These are phyloP conservation scores for Vitis riparia DNA, from an alignment of 164 flowering plant species.

Conservation along the genomic window DNA sequence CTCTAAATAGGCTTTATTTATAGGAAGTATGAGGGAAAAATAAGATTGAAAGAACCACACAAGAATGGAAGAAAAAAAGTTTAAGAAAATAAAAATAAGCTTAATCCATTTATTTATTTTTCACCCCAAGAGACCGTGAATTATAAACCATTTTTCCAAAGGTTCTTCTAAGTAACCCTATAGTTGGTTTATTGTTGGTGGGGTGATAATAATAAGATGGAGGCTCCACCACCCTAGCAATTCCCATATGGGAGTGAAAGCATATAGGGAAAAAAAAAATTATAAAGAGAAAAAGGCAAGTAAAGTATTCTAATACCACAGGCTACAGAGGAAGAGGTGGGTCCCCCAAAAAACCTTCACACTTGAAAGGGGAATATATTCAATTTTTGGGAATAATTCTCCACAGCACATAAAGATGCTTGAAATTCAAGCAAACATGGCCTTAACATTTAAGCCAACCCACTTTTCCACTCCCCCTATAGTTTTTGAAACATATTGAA, in stretches of 20 bases:
- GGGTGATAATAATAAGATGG: too few relatives aligned
- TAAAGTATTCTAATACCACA: constrained; percentile 15
- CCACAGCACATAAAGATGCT: constrained; percentile 49
- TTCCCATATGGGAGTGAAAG: neutral
- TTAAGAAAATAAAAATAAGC: too few relatives aligned
- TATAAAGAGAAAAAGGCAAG: constrained; percentile 14
- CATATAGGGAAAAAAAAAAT: neutral
- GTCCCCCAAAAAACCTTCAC: constrained; percentile 33
- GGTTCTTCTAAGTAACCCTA: too few relatives aligned
- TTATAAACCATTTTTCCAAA: too few relatives aligned
- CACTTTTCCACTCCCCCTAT: constrained; percentile 8
- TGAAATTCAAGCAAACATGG: constrained; percentile 59
- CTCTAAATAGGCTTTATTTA: too few relatives aligned
- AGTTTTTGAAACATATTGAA: constrained; percentile 10
- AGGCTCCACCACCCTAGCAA: neutral
- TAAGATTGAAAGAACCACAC: too few relatives aligned
- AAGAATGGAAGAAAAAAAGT: too few relatives aligned
- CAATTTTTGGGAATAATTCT: constrained; percentile 44
- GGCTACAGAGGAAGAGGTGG: constrained; percentile 9
- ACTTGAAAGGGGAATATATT: constrained; percentile 47
- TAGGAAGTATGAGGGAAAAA: too few relatives aligned
- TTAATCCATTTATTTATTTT: too few relatives aligned
- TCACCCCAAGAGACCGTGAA: too few relatives aligned
- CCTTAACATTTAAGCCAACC: constrained; percentile 28
- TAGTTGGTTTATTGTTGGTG: too few relatives aligned